Evolutionary conservation across 306 rosid genomes (phyloP), one percentile per base, ranked within the genome.

Genomic region (Citrullus colocynthis): DNA sequence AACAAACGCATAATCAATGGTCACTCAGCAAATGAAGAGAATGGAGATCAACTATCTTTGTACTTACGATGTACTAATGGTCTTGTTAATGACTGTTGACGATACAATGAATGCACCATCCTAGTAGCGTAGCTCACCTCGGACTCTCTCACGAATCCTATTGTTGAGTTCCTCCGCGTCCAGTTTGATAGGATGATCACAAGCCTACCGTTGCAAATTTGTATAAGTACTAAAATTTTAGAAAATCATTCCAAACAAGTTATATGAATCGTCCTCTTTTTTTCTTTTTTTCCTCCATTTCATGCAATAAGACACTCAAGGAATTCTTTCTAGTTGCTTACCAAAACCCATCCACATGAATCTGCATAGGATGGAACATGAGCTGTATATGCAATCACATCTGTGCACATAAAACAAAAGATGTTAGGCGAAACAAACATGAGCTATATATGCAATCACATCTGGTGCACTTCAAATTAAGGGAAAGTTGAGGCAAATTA

Each of bases 361-460:
- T 84, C 85, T 30, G 87, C 85, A 61, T 78, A 84, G 30, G 87
- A 84, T 7, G 87, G 84, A 63, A 84, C 72, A 74, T 84, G 82
- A 75, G 87, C 83, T 3, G 83, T 81, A 69, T 49, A 84, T 32
- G 83, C 83, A n/a, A 69, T 17, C 79, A 81, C 83, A 79, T 84
- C 87, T 84, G 67, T n/a, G 30, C 78, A 75, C 41, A 74, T 34
- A 9, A 1, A 13, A 77, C 21, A 36, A 64, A 60, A 17, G 10
- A 64, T 36, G 24, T 14, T 15, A 62, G 0, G 45, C 71, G 48
- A 64, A 64, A 62, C 71, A 64, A 64, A 62, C 69, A 11, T 45
- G 51, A 45, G 51, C 51, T 45, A 11, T 45, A 45, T 45, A 11
- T 45, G 51, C 3, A 45, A 45, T 45, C 51, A 45, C 7, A 45